Conservation (phyloP, 805 yeast genomes). For the Nakazawaea wyomingensis region DNA sequence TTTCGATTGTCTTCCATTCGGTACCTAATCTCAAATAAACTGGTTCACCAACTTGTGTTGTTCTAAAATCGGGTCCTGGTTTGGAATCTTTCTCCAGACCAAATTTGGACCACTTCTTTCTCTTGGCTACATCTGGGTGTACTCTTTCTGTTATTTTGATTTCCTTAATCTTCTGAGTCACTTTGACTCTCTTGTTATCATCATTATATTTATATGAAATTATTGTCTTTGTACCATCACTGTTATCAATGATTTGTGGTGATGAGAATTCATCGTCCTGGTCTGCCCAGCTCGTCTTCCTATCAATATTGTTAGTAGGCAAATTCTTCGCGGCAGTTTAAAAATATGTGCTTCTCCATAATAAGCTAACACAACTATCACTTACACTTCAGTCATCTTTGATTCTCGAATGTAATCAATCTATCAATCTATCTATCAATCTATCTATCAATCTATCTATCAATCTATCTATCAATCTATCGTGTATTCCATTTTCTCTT, state of each 20-base stretch:
- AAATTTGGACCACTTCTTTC: slow-evolving; percentile 84
- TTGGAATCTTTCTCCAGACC: slow-evolving; percentile 72
- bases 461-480: too few relatives aligned
- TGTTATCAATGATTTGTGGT: slow-evolving; percentile 69
- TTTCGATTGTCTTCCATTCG: slow-evolving; percentile 72
- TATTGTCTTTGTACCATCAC: slow-evolving; percentile 88
- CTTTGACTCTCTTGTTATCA: slow-evolving; percentile 78
- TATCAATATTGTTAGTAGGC: too few relatives aligned
- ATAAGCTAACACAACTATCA: background rate
- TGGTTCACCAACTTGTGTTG: slow-evolving; percentile 85
- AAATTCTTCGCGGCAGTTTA: too few relatives aligned
- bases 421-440: too few relatives aligned
- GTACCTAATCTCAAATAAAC: slow-evolving; percentile 71
- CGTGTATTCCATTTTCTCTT: too few relatives aligned
- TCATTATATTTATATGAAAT: slow-evolving; percentile 69
- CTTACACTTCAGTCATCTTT: slow-evolving; percentile 9
- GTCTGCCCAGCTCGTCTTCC: slow-evolving; percentile 50
- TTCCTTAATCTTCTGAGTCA: slow-evolving; percentile 80
- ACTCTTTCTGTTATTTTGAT: slow-evolving; percentile 75
- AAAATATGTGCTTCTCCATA: too few relatives aligned
- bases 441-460: too few relatives aligned
- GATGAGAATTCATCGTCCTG: slow-evolving; percentile 68
- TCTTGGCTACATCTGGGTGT: slow-evolving; percentile 78
- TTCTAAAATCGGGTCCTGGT: slow-evolving; percentile 83
- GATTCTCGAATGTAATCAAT: too few relatives aligned